Evolutionary conservation across 441 rosid genomes (phyloP).

Genomic region (Adansonia grandidieri): DNA sequence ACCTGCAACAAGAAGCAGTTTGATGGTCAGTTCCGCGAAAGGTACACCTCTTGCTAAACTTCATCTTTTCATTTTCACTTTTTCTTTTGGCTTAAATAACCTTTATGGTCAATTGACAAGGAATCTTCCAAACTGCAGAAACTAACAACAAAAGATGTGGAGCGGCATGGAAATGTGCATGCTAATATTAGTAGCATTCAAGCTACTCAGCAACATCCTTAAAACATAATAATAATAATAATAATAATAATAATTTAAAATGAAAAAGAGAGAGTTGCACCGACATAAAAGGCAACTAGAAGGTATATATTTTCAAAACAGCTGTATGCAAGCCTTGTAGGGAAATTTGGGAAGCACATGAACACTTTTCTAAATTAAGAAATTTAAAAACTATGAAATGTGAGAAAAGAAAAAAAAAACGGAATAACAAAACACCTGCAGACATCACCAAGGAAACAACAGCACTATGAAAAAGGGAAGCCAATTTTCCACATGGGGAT

Average conservation of each 20-base stretch:
- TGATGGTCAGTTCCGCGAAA: constrained; percentile 16
- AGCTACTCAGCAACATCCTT: background rate
- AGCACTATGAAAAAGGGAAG: background rate
- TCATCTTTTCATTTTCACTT: background rate
- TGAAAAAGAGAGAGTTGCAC: background rate
- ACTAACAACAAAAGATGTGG: constrained; percentile 9
- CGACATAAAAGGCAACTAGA: background rate
- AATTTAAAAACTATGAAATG: background rate
- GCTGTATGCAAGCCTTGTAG: background rate
- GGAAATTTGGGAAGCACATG: background rate
- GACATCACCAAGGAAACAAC: background rate
- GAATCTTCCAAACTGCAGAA: background rate
- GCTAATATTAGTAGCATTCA: background rate
- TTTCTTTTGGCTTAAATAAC: background rate
- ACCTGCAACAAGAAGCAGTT: constrained; percentile 34
- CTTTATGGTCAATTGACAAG: background rate
- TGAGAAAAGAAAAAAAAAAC: background rate
- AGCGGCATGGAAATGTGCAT: background rate
- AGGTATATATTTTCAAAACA: background rate
- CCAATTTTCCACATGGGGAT: background rate
- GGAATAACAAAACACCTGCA: background rate
- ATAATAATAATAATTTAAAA: too few species aligned
- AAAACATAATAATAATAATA: background rate
- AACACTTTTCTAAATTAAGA: background rate
- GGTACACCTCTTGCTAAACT: constrained; percentile 1